A percentile compares a stretch with the other conserved stretches of the same genome.
Evolutionary conservation across 208 protist species (phyloP).

Genomic region (Acanthamoeba royreba): DNA sequence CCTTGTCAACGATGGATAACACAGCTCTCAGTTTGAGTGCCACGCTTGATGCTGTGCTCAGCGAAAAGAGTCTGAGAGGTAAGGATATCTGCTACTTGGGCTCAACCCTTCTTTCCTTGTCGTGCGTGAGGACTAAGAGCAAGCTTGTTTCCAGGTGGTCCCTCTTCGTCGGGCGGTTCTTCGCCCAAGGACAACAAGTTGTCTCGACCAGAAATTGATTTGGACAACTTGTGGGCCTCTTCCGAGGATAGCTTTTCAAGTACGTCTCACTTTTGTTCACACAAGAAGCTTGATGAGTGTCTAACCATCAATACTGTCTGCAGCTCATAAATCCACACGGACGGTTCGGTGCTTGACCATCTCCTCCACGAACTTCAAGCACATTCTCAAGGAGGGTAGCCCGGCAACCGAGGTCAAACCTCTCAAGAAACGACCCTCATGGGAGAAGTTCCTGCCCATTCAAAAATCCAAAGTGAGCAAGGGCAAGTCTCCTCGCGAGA

Average conservation of each 20-base stretch:
- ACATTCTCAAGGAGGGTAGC: not conserved
- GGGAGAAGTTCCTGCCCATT: not conserved
- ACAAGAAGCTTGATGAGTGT: too few species aligned
- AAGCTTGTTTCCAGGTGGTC: too few species aligned
- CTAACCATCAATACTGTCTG: too few species aligned
- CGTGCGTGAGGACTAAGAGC: too few species aligned
- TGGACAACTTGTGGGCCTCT: not conserved
- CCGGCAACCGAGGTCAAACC: not conserved
- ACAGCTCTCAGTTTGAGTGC: too few species aligned
- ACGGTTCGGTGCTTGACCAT: not conserved
- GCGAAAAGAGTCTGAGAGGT: not conserved
- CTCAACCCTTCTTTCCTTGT: too few species aligned
- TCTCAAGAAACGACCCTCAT: slow-evolving; percentile 10
- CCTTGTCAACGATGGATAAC: not conserved
- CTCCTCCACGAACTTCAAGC: not conserved
- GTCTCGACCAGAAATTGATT: not conserved
- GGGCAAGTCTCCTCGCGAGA: not conserved
- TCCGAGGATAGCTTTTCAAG: not conserved
- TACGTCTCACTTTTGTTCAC: too few species aligned
- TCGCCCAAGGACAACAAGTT: too few species aligned
- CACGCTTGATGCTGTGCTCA: too few species aligned
- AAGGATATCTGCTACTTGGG: too few species aligned
- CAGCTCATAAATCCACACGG: not conserved
- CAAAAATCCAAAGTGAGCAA: slow-evolving; percentile 27
- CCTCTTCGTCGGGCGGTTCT: too few species aligned